phyloP scores from a whole-genome alignment of 2,329 filamentous ascomycete genomes.

The Alternaria ethzedia region DNA sequence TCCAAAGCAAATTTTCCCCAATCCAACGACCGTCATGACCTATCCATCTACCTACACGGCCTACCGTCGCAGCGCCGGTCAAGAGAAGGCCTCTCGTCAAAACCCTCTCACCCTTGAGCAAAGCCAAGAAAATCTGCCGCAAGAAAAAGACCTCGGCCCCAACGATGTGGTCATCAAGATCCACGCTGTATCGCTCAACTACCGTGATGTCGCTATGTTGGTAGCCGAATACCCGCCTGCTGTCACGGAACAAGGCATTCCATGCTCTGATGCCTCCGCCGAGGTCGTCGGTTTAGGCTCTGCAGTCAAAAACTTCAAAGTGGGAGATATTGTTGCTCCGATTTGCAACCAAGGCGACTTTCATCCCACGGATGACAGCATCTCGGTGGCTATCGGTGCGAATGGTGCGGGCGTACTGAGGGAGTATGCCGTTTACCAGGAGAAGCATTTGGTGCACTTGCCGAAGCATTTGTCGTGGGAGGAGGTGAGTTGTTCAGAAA shows the following conservation, averaged over 20 bases:
- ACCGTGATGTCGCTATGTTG: slow-evolving; percentile 36
- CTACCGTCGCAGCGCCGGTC: slow-evolving; percentile 27
- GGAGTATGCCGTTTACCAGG: slow-evolving; percentile 34
- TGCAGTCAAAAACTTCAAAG: slow-evolving; percentile 18
- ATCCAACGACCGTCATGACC: slow-evolving; percentile 1
- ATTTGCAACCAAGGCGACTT: slow-evolving; percentile 10
- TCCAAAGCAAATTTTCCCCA: background rate
- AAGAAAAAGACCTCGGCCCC: slow-evolving; percentile 6
- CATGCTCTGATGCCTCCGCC: slow-evolving; percentile 32
- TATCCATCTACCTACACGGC: slow-evolving; percentile 23
- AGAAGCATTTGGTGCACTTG: slow-evolving; percentile 31
- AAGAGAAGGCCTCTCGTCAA: slow-evolving; percentile 14
- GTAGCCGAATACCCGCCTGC: slow-evolving; percentile 18
- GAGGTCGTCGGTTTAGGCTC: slow-evolving; percentile 31
- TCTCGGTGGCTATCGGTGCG: slow-evolving; percentile 12
- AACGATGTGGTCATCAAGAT: slow-evolving; percentile 33
- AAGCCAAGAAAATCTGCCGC: background rate
- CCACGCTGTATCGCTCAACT: slow-evolving; percentile 38
- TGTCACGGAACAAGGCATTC: slow-evolving; percentile 20
- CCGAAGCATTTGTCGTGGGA: slow-evolving; percentile 34
- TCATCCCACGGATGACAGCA: slow-evolving; percentile 20
- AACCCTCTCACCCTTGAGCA: slow-evolving; percentile 13
- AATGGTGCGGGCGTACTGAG: slow-evolving; percentile 25
- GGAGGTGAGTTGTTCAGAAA: slow-evolving; percentile 22
- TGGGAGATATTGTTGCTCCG: slow-evolving; percentile 35